A percentile compares a stretch with the other conserved stretches of the same genome.
phyloP scores from a whole-genome alignment of 2,329 filamentous ascomycete species.

The Alternaria ventricosa region DNA sequence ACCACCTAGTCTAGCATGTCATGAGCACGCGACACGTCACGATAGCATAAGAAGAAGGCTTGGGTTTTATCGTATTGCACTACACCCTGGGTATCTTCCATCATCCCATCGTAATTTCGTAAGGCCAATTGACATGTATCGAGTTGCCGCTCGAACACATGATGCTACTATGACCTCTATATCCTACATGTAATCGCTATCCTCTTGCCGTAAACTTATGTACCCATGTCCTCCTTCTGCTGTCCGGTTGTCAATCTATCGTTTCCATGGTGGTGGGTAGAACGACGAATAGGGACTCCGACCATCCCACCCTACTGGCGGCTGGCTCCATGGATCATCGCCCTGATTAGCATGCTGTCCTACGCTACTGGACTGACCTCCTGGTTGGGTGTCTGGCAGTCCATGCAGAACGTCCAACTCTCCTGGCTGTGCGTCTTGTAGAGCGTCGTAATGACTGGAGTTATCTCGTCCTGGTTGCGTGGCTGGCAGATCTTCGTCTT shows the following conservation, averaged over 20 bases:
- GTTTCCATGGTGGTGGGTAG: neutral
- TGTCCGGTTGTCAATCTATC: neutral
- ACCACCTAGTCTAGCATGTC: neutral
- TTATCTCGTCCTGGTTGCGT: neutral
- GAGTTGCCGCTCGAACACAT: neutral
- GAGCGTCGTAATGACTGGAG: neutral
- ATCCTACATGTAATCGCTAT: neutral
- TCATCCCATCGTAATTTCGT: neutral
- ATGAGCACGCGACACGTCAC: neutral
- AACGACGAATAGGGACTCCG: neutral
- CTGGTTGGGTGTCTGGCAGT: neutral
- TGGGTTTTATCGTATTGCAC: neutral
- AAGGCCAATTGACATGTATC: neutral
- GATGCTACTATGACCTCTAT: neutral
- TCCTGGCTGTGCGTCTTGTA: neutral
- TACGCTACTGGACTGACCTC: neutral
- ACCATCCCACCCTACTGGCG: neutral
- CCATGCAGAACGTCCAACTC: neutral
- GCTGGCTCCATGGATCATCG: neutral
- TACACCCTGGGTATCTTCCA: neutral
- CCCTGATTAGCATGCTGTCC: neutral
- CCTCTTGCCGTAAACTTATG: neutral
- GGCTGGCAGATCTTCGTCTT: neutral
- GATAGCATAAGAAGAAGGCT: neutral
- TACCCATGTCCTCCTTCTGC: neutral